Evolutionary conservation across 2,329 filamentous ascomycete genomes (phyloP).

Genomic region (Talaromyces sp.): DNA sequence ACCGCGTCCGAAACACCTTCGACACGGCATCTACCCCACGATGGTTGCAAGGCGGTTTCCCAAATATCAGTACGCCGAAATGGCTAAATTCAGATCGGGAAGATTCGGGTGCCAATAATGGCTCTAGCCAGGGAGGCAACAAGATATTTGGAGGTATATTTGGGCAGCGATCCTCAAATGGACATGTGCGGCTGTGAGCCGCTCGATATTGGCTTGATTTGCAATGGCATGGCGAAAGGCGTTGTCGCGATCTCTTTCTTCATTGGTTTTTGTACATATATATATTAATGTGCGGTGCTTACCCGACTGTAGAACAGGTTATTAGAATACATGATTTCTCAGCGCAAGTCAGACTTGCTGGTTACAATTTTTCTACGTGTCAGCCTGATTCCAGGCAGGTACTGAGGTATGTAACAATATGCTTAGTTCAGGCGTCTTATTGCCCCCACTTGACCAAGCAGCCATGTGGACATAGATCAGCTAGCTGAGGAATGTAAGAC

Average conservation of each 20-base stretch:
- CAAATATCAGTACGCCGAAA: conserved; percentile 67
- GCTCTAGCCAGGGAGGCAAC: conserved; percentile 17
- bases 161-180: conserved; percentile 39
- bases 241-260: conserved; percentile 19
- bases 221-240: conserved; percentile 25
- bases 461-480: conserved; percentile 4
- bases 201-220: conserved; percentile 16
- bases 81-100: conserved; percentile 67
- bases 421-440: neutral
- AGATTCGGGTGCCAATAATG: conserved; percentile 22
- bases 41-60: conserved; percentile 69
- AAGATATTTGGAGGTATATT: conserved; percentile 38
- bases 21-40: conserved; percentile 76
- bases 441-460: conserved; percentile 1
- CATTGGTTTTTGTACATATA: neutral
- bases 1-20: conserved; percentile 87
- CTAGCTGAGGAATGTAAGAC: neutral
- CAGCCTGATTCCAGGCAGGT: conserved; percentile 1
- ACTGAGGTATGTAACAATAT: conserved; percentile 12
- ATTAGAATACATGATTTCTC: conserved; percentile 2
- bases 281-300: neutral
- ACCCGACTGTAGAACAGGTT: neutral
- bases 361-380: neutral
- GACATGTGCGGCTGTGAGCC: conserved; percentile 38
- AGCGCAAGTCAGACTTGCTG: neutral